These are phyloP conservation scores for Colletotrichum falcatum DNA, from an alignment of 2,329 filamentous ascomycete genomes.

Conservation along the genomic window DNA sequence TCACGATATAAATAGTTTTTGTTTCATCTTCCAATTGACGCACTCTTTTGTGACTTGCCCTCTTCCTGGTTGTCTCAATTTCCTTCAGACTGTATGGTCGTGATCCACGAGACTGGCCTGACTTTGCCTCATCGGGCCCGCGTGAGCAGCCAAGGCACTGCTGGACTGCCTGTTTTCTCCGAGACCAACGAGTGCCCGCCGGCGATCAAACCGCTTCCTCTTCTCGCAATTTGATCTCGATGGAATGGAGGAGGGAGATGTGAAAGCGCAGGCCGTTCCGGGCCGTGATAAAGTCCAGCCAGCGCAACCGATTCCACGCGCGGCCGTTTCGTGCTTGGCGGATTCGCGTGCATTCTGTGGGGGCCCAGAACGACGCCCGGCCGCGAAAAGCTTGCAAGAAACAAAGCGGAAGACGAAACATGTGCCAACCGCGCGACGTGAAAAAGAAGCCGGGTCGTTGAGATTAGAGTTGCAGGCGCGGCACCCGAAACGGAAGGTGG, in stretches of 20 bases:
- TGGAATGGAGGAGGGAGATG: not conserved
- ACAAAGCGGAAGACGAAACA: not conserved
- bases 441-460: not conserved
- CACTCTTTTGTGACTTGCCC: not conserved
- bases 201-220: too few relatives aligned
- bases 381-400: not conserved
- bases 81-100: not conserved
- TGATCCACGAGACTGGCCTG: too few relatives aligned
- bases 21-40: not conserved
- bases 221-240: too few relatives aligned
- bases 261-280: not conserved
- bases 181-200: too few relatives aligned
- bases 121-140: too few relatives aligned
- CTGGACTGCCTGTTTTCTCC: too few relatives aligned
- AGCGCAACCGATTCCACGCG: too few relatives aligned
- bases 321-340: too few relatives aligned
- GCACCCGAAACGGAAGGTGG: constrained; percentile 12
- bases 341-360: not conserved
- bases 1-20: not conserved
- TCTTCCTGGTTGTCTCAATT: not conserved
- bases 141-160: too few relatives aligned
- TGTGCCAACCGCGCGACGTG: not conserved
- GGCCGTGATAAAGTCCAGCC: not conserved
- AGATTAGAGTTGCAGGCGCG: not conserved
- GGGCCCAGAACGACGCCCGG: not conserved